Evolutionary conservation across 2,329 filamentous ascomycete species (phyloP).

Genomic region (Coniochaeta sp.): DNA sequence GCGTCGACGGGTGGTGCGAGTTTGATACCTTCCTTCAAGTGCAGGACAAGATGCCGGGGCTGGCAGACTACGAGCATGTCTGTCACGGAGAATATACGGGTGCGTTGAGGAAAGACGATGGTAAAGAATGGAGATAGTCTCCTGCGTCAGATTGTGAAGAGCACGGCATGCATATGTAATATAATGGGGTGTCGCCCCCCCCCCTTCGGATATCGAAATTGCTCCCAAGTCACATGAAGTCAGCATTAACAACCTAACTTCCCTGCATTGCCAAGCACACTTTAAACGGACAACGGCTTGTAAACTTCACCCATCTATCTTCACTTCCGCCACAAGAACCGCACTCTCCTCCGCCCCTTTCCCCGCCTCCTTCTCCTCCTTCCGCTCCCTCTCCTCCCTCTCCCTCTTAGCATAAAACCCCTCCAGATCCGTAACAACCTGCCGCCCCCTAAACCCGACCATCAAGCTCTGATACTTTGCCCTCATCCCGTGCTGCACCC

Average conservation of each 20-base stretch:
- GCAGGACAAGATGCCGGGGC: constrained; percentile 48
- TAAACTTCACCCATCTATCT: constrained; percentile 1
- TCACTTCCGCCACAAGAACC: constrained; percentile 25
- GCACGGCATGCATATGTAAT: background rate
- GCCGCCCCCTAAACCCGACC: constrained; percentile 34
- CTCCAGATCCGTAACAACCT: constrained; percentile 38
- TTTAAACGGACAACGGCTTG: background rate
- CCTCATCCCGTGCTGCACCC: constrained; percentile 50
- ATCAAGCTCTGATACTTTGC: constrained; percentile 32
- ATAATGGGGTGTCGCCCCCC: background rate
- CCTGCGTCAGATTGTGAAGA: background rate
- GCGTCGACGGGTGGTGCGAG: constrained; percentile 73
- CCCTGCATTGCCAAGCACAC: background rate
- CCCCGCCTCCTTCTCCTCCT: no score
- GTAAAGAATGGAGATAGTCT: background rate
- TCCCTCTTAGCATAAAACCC: constrained; percentile 26
- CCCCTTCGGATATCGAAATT: background rate
- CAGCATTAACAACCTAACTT: background rate
- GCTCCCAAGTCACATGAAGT: background rate
- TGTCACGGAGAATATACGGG: constrained; percentile 53
- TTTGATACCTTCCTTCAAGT: constrained; percentile 58
- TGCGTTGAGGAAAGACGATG: background rate
- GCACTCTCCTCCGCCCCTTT: constrained; percentile 22
- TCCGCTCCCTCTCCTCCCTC: constrained; percentile 15
- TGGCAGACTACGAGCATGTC: constrained; percentile 55